Evolutionary conservation across 2,329 filamentous ascomycete species (phyloP), one percentile per base, ranked within the genome.

Genomic region (Fusarium brachygibbosum): DNA sequence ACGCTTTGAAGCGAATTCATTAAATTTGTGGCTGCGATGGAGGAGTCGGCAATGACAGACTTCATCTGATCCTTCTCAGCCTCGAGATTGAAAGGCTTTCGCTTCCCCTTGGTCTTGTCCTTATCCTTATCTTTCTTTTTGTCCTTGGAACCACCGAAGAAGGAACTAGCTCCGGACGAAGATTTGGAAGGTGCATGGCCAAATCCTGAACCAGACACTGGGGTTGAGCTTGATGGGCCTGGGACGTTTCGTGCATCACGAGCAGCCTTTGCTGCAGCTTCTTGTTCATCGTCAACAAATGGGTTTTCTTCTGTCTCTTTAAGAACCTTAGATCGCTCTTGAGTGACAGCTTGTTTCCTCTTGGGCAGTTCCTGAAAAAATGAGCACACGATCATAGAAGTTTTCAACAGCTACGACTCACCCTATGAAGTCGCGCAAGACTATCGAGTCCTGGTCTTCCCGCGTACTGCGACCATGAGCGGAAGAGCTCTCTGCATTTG

Each of bases 1-100:
- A 98, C 94, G 55, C 91, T 89, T 78, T 96, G 94, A 37, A 99
- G 84, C 1, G 91, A 88, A 76, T 99, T 98, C 76, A 91, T 86
- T 38, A 99, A 84, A 76, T 97, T 97, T 0, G 93, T 98, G n/a
- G 93, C 91, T 5, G 94, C 93, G 38, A 98, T 92, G 1, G 93
- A 94, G 0, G 94, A 89, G 46, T 95, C 93, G 5, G 95, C 96
- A 68, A 99, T 94, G n/a, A 91, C 88, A 66, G 91, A 88, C 70
- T 97, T 91, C 83, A 99, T 94, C 63, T 91, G 86, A 1, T 92
- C 92, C 78, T 95, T 95, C 79, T 98, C 96, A 38, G 89, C 91
- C 72, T 97, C 93, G 1, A 98, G 84, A 76, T 92, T 93, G 83
- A 98, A 98, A 1, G 88, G 83, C 75, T 86, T 87, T 41, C 82